phyloP scores from a whole-genome alignment of 2,329 filamentous ascomycete genomes.

The Colletotrichum destructivum region DNA sequence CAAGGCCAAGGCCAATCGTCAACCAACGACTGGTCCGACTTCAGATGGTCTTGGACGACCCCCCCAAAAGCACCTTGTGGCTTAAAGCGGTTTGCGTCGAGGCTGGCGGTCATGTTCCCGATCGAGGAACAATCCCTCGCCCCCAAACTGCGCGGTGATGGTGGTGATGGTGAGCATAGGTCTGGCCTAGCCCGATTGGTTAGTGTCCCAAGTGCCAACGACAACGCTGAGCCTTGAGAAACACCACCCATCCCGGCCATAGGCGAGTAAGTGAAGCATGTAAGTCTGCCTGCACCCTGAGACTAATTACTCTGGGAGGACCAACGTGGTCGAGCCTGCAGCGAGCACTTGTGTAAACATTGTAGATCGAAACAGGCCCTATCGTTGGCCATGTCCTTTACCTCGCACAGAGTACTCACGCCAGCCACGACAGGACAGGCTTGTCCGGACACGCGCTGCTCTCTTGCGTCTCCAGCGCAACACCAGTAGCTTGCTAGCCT shows the following conservation, averaged over 20 bases:
- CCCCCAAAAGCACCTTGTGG: background rate
- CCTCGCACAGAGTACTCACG: too few species aligned
- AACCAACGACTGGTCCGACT: slow-evolving; percentile 17
- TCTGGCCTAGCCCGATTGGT: too few species aligned
- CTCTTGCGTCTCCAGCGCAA: background rate
- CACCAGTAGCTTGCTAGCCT: too few species aligned
- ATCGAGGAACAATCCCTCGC: too few species aligned
- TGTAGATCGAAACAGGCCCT: slow-evolving; percentile 12
- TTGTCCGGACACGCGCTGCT: background rate
- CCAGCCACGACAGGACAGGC: background rate
- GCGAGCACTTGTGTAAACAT: slow-evolving; percentile 9
- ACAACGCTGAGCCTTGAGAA: too few species aligned
- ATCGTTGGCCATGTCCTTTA: background rate
- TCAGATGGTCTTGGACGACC: slow-evolving; percentile 15
- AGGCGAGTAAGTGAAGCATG: background rate
- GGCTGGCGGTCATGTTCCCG: too few species aligned
- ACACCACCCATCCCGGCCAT: too few species aligned
- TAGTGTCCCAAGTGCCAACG: too few species aligned
- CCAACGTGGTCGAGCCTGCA: background rate
- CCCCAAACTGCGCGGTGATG: too few species aligned
- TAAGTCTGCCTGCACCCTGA: background rate
- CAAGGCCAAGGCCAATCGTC: slow-evolving; percentile 15
- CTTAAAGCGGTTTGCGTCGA: too few species aligned
- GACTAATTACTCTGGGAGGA: slow-evolving; percentile 12
- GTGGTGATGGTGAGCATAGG: too few species aligned